phyloP scores from a whole-genome alignment of 176 grass and related monocot species.

The Guadua angustifolia region DNA sequence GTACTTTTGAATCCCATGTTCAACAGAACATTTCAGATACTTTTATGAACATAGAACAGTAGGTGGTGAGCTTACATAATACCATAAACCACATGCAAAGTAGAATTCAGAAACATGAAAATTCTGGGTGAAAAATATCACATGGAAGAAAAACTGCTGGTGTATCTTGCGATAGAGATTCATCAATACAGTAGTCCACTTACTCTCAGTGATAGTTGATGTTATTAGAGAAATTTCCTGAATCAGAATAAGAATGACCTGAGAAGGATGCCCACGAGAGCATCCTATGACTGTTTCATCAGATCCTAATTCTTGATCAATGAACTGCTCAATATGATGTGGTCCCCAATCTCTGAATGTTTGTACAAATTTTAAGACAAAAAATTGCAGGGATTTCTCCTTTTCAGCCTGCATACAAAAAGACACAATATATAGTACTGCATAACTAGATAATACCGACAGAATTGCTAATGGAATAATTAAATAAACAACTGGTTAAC shows the following conservation, averaged over 20 bases:
- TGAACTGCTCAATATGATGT: conserved; percentile 45
- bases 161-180: conserved; percentile 5
- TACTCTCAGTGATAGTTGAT: conserved; percentile 75
- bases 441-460: background rate
- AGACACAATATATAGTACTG: conserved; percentile 41
- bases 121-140: background rate
- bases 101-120: conserved; percentile 20
- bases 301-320: conserved; percentile 51
- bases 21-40: conserved; percentile 1
- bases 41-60: background rate
- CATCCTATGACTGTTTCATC: conserved; percentile 75
- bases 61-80: background rate
- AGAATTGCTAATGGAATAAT: conserved; percentile 8
- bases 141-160: conserved; percentile 16
- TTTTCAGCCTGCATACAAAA: conserved; percentile 68
- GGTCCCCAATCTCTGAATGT: conserved; percentile 89
- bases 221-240: conserved; percentile 81
- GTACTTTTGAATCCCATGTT: background rate
- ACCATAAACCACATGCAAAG: conserved; percentile 7
- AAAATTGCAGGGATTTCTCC: conserved; percentile 79
- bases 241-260: conserved; percentile 86
- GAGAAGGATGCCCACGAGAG: conserved; percentile 79
- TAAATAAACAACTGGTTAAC: background rate
- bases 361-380: conserved; percentile 77
- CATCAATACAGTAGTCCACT: conserved; percentile 47